Evolutionary conservation across 1,284 basidiomycete genomes (phyloP), one percentile per base, ranked within the genome.

Genomic region (Trichosporon asahii): DNA sequence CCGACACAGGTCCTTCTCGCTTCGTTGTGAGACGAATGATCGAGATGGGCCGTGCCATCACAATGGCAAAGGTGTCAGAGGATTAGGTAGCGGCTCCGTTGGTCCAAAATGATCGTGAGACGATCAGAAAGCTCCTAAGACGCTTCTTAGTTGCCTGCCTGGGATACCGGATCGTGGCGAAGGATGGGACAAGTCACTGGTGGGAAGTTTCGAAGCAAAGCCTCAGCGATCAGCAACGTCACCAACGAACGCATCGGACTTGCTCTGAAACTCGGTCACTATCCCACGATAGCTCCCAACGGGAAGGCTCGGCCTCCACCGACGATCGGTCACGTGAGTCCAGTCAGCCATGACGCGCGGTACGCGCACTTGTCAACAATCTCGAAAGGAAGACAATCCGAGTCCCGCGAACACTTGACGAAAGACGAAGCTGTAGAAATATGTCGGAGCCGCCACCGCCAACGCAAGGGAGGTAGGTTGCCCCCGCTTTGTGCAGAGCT

Each of bases 321-420:
- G 21, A 53, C 9, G 8, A 37, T 12, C 14, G 3, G 57, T 61
- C 57, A 61, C 57, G 57, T 61, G 57, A 31, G 29, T 61, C 57
- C 57, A 61, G 57, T 61, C 57, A 61, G 27, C 27, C 57, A 61
- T 61, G 57, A 61, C 57, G 57, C 57, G 27, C 55, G 1, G 12
- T 5, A 3, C 57, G 27, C 27, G 57, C 57, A n/a, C 29, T 29
- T 14, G 27, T 31, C 57, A 31, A 31, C 57, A 61, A 31, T 61
- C 27, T 61, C 27, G 29, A 31, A 15, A 31, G 14, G 25, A 61
- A 3, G 29, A 4, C 15, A 33, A 61, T 29, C 29, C 4, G 57
- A 61, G 29, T 15, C 33, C 57, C 14, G 11, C 29, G 33, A 12
- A 29, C 53, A 27, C 6, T 11, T 29, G 7, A 18, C 8, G 57